These are phyloP conservation scores for Pterocarpus macrocarpus DNA, from an alignment of 306 rosid genomes.

Conservation along the genomic window DNA sequence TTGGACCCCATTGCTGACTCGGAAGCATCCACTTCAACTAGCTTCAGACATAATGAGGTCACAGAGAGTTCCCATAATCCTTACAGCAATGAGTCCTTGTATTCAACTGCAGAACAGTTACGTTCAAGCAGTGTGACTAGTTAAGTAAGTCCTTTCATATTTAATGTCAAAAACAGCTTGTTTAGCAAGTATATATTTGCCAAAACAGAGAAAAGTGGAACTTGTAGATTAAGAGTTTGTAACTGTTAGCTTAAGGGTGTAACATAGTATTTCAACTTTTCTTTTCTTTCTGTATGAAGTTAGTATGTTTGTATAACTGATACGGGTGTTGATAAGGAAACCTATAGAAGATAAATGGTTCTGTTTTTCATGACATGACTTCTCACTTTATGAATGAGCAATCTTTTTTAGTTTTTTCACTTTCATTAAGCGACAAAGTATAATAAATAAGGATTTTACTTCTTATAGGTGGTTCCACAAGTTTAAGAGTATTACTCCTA, in stretches of 20 bases:
- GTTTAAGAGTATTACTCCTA: too few species aligned
- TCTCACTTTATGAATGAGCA: neutral
- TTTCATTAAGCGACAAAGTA: neutral
- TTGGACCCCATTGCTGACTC: conserved; percentile 46
- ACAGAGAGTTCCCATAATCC: conserved; percentile 25
- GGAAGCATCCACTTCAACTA: conserved; percentile 42
- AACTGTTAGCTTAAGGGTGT: neutral
- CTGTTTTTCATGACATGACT: neutral
- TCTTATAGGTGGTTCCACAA: neutral
- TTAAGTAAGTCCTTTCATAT: neutral
- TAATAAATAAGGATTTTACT: neutral
- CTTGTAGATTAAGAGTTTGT: neutral
- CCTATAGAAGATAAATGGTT: neutral
- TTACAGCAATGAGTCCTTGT: conserved; percentile 27
- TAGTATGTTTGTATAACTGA: neutral
- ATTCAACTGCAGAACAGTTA: conserved; percentile 32
- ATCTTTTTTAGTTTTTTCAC: neutral
- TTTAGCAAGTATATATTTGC: conserved; percentile 10
- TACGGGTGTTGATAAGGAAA: neutral
- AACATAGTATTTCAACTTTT: neutral
- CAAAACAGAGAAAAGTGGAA: neutral
- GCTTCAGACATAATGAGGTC: conserved; percentile 20
- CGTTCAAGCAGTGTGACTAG: neutral
- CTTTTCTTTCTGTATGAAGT: conserved; percentile 15
- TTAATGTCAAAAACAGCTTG: neutral